Percentiles rank a stretch among this genome's conserved stretches.
Conservation (phyloP, 78 protist genomes). For the Planoprotostelium fungivorum region DNA sequence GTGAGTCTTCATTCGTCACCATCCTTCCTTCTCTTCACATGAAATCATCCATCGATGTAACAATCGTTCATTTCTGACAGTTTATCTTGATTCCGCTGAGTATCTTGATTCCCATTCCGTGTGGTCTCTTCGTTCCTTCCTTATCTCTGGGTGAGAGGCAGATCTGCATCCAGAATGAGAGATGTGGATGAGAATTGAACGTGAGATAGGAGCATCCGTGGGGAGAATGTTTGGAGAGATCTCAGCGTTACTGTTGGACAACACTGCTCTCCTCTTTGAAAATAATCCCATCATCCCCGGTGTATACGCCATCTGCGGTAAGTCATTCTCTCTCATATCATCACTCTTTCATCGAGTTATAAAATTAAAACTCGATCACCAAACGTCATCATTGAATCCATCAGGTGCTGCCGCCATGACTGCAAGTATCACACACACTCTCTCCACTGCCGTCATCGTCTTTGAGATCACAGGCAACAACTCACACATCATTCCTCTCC, state of each 20-base stretch:
- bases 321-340: background rate
- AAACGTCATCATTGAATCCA: background rate
- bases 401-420: conserved; percentile 50
- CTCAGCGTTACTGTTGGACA: background rate
- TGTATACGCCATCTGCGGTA: background rate
- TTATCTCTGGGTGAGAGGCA: background rate
- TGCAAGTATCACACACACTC: conserved; percentile 30
- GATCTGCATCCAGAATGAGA: background rate
- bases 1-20: background rate
- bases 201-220: background rate
- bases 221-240: background rate
- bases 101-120: background rate
- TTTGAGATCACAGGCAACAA: conserved; percentile 58
- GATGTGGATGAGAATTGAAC: too few species aligned
- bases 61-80: background rate
- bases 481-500: conserved; percentile 20
- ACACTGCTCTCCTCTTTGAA: background rate
- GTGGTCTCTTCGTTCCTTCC: background rate
- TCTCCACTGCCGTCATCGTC: conserved; percentile 39
- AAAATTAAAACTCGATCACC: background rate
- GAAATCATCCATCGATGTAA: too few species aligned
- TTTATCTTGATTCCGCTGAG: background rate
- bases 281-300: background rate
- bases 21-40: too few species aligned
- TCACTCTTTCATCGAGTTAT: too few species aligned